Percentiles rank a stretch among this genome's conserved stretches.
Evolutionary conservation across 192 early-diverging fungal genomes (phyloP).

Genomic region (Thamnidium elegans): DNA sequence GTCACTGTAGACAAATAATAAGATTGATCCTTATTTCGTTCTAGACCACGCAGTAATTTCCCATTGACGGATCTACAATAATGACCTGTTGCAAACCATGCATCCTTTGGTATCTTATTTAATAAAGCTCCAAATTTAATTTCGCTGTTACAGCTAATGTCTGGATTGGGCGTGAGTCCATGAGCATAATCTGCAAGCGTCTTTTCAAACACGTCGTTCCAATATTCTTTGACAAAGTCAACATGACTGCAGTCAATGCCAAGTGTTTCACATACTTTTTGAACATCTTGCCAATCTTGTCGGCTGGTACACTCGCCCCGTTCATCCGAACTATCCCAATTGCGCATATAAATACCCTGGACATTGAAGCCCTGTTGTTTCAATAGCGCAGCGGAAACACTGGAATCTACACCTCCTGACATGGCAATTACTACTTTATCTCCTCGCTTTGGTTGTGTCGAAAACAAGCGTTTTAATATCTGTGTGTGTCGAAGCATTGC

Average conservation of each 20-base stretch:
- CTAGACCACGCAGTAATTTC: slow-evolving; percentile 48
- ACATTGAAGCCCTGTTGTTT: slow-evolving; percentile 62
- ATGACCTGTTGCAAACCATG: slow-evolving; percentile 48
- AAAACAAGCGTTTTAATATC: neutral
- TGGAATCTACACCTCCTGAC: slow-evolving; percentile 95
- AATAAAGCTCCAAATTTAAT: slow-evolving; percentile 94
- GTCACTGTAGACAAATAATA: slow-evolving; percentile 83
- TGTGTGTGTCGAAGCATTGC: too few relatives aligned
- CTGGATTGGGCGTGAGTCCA: slow-evolving; percentile 89
- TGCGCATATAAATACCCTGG: slow-evolving; percentile 88
- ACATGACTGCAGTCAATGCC: slow-evolving; percentile 61
- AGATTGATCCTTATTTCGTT: slow-evolving; percentile 86
- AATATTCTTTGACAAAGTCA: slow-evolving; percentile 87
- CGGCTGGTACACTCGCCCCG: slow-evolving; percentile 70
- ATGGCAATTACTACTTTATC: slow-evolving; percentile 72
- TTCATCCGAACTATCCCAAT: slow-evolving; percentile 91
- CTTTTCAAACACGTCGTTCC: slow-evolving; percentile 82
- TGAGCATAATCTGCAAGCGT: slow-evolving; percentile 68
- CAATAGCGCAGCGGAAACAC: slow-evolving; percentile 78
- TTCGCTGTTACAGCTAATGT: slow-evolving; percentile 82
- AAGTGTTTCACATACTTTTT: slow-evolving; percentile 63
- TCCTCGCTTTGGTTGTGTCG: neutral
- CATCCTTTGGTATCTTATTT: slow-evolving; percentile 35
- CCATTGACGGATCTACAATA: slow-evolving; percentile 48
- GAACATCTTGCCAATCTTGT: slow-evolving; percentile 77